These are phyloP conservation scores for Alternaria gaisen DNA, from an alignment of 2,329 filamentous ascomycete species.

Conservation along the genomic window DNA sequence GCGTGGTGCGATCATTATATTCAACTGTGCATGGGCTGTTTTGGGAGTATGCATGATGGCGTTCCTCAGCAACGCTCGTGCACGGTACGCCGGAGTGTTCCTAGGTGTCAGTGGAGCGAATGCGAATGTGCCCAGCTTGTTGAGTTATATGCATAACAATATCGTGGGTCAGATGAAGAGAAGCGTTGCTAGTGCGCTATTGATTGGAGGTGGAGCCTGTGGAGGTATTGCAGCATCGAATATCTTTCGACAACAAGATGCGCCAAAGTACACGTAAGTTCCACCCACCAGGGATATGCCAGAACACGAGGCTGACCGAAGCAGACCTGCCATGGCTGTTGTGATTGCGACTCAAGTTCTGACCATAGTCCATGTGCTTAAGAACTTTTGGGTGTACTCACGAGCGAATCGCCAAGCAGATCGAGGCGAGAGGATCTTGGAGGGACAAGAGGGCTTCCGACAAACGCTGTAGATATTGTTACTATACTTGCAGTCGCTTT, in stretches of 20 bases:
- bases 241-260: constrained; percentile 32
- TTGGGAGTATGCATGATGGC: constrained; percentile 65
- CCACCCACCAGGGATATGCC: background rate
- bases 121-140: constrained; percentile 25
- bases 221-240: constrained; percentile 31
- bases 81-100: constrained; percentile 30
- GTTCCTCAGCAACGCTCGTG: constrained; percentile 20
- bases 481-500: background rate
- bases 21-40: constrained; percentile 64
- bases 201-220: constrained; percentile 31
- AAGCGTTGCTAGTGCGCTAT: constrained; percentile 33
- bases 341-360: constrained; percentile 30
- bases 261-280: constrained; percentile 25
- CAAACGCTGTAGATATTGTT: constrained; percentile 21
- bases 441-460: constrained; percentile 31
- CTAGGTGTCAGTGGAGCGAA: constrained; percentile 28
- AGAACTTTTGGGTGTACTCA: constrained; percentile 19
- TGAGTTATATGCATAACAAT: constrained; percentile 40
- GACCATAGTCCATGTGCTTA: constrained; percentile 21
- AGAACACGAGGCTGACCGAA: background rate
- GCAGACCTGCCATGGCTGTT: constrained; percentile 22
- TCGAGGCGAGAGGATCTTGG: constrained; percentile 26
- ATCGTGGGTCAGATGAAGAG: constrained; percentile 36
- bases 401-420: constrained; percentile 27
- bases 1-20: constrained; percentile 53